Evolutionary conservation across 805 yeast species (phyloP).

Genomic region (Cyberlindnera mississippiensis): DNA sequence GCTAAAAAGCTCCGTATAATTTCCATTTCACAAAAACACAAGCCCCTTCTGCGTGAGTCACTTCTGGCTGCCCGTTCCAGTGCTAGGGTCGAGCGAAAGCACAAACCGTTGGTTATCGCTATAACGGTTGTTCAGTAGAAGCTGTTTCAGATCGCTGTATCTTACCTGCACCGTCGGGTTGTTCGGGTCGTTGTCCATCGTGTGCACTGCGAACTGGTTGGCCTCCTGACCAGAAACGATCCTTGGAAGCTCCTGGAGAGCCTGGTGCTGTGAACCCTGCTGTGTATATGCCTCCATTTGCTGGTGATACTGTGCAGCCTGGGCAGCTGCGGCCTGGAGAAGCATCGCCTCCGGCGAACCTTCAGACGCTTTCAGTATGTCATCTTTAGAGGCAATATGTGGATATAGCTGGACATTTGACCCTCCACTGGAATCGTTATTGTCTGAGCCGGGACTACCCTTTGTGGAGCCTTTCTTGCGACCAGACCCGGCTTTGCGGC

Average conservation of each 20-base stretch:
- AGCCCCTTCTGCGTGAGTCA: background rate
- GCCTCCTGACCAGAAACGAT: slow-evolving; percentile 1
- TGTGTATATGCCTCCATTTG: slow-evolving; percentile 3
- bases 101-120: slow-evolving; percentile 8
- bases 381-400: slow-evolving; percentile 1
- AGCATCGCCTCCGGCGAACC: slow-evolving; percentile 5
- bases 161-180: slow-evolving; percentile 10
- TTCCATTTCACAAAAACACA: background rate
- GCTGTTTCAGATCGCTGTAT: slow-evolving; percentile 13
- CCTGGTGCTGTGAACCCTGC: background rate
- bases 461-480: slow-evolving; percentile 19
- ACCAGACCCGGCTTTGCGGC: slow-evolving; percentile 27
- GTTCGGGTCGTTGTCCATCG: slow-evolving; percentile 5
- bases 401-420: slow-evolving; percentile 6
- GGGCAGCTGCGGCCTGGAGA: slow-evolving; percentile 7
- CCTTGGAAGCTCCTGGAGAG: slow-evolving; percentile 1
- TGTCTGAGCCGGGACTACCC: background rate
- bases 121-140: slow-evolving; percentile 7
- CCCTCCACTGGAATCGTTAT: background rate
- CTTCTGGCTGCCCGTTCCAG: background rate
- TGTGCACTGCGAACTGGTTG: slow-evolving; percentile 6
- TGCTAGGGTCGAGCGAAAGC: slow-evolving; percentile 4
- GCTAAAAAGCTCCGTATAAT: no score
- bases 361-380: background rate
- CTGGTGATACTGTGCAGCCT: slow-evolving; percentile 2